Evolutionary conservation across 2,329 filamentous ascomycete species (phyloP).

Genomic region (Stagonosporopsis chrysanthemi): DNA sequence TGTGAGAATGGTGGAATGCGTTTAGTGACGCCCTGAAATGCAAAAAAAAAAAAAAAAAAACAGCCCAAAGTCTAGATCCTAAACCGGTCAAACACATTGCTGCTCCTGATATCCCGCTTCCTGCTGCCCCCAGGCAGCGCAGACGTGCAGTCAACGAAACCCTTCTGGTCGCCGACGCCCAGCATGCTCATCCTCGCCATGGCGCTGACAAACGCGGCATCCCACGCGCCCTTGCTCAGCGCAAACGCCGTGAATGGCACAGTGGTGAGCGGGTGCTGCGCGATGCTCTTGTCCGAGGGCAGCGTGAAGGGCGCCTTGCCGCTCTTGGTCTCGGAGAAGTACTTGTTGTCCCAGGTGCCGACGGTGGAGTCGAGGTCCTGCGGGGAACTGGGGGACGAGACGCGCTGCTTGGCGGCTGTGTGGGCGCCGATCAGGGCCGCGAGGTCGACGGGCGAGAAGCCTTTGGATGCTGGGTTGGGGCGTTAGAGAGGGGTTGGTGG

Average conservation of each 20-base stretch:
- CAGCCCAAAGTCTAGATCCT: conserved; percentile 7
- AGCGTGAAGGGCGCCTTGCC: conserved; percentile 42
- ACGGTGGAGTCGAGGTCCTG: conserved; percentile 47
- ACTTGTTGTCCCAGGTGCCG: conserved; percentile 49
- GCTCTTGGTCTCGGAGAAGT: conserved; percentile 43
- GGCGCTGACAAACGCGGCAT: conserved; percentile 43
- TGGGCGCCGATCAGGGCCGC: conserved; percentile 51
- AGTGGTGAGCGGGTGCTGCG: conserved; percentile 30
- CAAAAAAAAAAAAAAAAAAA: neutral
- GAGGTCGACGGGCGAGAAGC: conserved; percentile 48
- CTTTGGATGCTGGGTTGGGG: conserved; percentile 44
- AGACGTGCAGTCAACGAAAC: conserved; percentile 43
- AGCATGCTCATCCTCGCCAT: conserved; percentile 49
- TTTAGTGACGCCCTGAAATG: neutral
- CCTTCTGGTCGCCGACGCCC: conserved; percentile 33
- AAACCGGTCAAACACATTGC: conserved; percentile 38
- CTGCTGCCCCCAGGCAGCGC: conserved; percentile 41
- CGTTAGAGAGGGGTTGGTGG: too few species aligned
- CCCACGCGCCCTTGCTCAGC: conserved; percentile 39
- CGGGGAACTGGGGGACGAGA: conserved; percentile 31
- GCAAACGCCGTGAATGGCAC: conserved; percentile 36
- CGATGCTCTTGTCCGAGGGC: conserved; percentile 38
- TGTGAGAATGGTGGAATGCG: conserved; percentile 4
- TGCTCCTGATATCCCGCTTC: conserved; percentile 43
- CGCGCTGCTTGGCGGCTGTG: conserved; percentile 42